phyloP scores from a whole-genome alignment of 2,329 filamentous ascomycete genomes.

The Colletotrichum abscissum region DNA sequence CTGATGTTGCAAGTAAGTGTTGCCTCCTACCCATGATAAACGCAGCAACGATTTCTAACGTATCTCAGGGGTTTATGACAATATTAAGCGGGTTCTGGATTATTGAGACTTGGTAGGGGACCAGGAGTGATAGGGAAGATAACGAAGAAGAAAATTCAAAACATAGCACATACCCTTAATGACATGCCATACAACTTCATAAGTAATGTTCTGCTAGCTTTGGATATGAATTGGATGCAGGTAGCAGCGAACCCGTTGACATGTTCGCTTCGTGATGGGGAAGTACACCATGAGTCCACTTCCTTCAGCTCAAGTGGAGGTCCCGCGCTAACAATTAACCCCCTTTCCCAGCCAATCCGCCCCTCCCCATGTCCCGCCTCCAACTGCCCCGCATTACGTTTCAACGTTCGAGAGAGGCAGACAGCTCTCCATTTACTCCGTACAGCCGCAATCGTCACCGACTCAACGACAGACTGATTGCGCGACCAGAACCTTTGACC shows the following conservation, averaged over 20 bases:
- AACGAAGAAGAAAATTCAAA: neutral
- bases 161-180: constrained; percentile 24
- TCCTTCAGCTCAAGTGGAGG: neutral
- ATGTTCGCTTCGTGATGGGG: neutral
- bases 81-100: constrained; percentile 73
- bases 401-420: constrained; percentile 23
- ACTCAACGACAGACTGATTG: neutral
- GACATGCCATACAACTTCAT: neutral
- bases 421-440: neutral
- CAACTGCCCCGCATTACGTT: constrained; percentile 35
- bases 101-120: constrained; percentile 58
- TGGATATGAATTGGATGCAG: neutral
- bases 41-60: constrained; percentile 41
- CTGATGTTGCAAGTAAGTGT: constrained; percentile 86
- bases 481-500: neutral
- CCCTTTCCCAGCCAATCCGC: constrained; percentile 29
- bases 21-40: neutral
- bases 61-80: constrained; percentile 74
- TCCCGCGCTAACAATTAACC: constrained; percentile 30
- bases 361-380: constrained; percentile 22
- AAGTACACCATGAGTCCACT: neutral
- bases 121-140: neutral
- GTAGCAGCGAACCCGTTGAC: neutral
- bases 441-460: constrained; percentile 14
- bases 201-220: neutral